Evolutionary conservation across 2,329 filamentous ascomycete genomes (phyloP), one percentile per base, ranked within the genome.

Genomic region (Macrophomina phaseolina): DNA sequence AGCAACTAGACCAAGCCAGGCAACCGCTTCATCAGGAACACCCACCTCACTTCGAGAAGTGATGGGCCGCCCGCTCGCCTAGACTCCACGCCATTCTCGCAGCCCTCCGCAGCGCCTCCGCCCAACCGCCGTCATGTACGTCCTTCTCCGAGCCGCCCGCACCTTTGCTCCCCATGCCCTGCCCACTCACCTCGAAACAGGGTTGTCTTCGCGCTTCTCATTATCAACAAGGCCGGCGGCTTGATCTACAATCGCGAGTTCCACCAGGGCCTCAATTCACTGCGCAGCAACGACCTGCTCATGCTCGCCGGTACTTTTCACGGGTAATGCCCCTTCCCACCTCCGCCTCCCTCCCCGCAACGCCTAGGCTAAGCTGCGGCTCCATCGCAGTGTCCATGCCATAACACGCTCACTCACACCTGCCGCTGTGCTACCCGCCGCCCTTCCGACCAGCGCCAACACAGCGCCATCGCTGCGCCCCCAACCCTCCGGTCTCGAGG

Each of bases 211-310:
- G 90, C 94, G 67, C 90, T 99, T 76, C 93, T 98, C 78, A 91
- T 99, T 78, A 97, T 99, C 84, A 98, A 97, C 85, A 99, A 99
- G 86, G 94, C 95, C 70, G 95, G 94, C 68, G 95, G 95, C 73
- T 87, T 99, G 64, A 90, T 99, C 80, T 99, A 97, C 85, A 94
- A 98, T 81, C 92, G 93, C 73, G 92, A 93, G 76, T 98, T 99
- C 79, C 90, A 94, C 74, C 89, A 94, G 51, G 91, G 89, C 68
- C 87, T 99, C 68, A 91, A 92, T 78, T 93, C 94, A 78, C 89
- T 99, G 73, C 92, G 88, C 72, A 94, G 92, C 72, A 99, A 99
- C 78, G 95, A 99, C 84, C 97, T 96, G 77, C 90, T 99, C 38
- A 94, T 98, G 72, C 88, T 99, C 34, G 95, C 95, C 6, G 95